Percentiles rank a stretch among this genome's conserved stretches.
Evolutionary conservation across 225 moss, liverwort and hornwort genomes (phyloP).

Genomic region (Bryum argenteum): DNA sequence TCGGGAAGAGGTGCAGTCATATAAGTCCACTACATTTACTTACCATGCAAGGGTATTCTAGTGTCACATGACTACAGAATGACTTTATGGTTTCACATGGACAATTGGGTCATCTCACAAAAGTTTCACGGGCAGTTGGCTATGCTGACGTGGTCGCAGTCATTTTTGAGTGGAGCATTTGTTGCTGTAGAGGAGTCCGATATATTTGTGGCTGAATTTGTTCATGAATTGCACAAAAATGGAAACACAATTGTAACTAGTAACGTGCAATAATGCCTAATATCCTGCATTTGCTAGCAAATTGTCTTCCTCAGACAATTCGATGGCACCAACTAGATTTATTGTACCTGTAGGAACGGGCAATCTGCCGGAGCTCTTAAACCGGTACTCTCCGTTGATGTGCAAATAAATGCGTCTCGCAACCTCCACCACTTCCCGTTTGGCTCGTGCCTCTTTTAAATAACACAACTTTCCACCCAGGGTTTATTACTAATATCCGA

Average conservation of each 20-base stretch:
- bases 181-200: not conserved
- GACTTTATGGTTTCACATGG: not conserved
- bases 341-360: conserved; percentile 1
- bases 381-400: conserved; percentile 2
- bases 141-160: not conserved
- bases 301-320: not conserved
- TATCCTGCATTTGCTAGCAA: conserved; percentile 4
- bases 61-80: not conserved
- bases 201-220: no score
- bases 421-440: conserved; percentile 1
- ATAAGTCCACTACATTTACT: not conserved
- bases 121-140: not conserved
- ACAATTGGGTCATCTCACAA: not conserved
- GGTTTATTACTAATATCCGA: not conserved
- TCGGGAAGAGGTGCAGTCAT: not conserved
- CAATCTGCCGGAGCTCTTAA: not conserved
- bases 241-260: not conserved
- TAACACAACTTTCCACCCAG: conserved; percentile 4
- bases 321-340: not conserved
- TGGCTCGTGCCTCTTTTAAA: not conserved
- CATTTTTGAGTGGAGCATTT: not conserved
- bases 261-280: not conserved
- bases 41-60: not conserved
- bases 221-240: no score
- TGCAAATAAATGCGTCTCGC: not conserved